Base-by-base conservation (phyloP, 805 yeast species). In the Candida hispaniensis region DNA sequence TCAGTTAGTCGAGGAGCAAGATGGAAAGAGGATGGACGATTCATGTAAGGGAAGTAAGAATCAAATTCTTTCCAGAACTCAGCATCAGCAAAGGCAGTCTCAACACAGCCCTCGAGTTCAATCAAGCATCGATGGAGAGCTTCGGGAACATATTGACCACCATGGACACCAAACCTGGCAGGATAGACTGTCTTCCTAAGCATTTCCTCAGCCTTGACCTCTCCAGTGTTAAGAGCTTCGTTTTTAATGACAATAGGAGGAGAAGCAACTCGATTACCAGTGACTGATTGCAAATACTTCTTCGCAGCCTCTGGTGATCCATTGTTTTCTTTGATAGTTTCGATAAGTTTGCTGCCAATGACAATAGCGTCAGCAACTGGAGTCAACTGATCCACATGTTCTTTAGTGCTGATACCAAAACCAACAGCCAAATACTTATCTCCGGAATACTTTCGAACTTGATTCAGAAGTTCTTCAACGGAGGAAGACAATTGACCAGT, bases 91-190 rank as follows among this genome's bases (percentile, higher is more conserved):
- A 76, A 75, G 12, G 96, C 95, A 26, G 65, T 69, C 54, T 80
- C 86, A 55, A 86, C 93, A 4, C 83, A 96, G 36, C 56, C 64
- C 63, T 91, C 98, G 40, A 91, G 69, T 61, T 91, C 94, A 43
- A 75, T 71, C 48, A 91, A 67, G 64, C 97, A 88, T 26, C 93
- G 72, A 60, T 86, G 88, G 51, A 91, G 64, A 14, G 93, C 82
- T 64, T 91, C 99, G 23, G 99, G 99, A 24, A 91, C 98, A 54
- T 83, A 91, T 63, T 91, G 98, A 41, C 99, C 99, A 56, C 99
- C 99, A 54, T 83, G 93, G 32, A 75, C 85, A 51, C 97, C 99
- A 50, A 88, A 88, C 44, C 79, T 68, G 39, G 88, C 78, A 46
- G 74, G 69, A 54, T 70, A 79, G 40, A 15, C 38, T 14, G 26